A percentile compares a stretch with the other conserved stretches of the same genome.
These are phyloP conservation scores for Metschnikowia lachancei DNA, from an alignment of 805 yeast species.

Conservation along the genomic window DNA sequence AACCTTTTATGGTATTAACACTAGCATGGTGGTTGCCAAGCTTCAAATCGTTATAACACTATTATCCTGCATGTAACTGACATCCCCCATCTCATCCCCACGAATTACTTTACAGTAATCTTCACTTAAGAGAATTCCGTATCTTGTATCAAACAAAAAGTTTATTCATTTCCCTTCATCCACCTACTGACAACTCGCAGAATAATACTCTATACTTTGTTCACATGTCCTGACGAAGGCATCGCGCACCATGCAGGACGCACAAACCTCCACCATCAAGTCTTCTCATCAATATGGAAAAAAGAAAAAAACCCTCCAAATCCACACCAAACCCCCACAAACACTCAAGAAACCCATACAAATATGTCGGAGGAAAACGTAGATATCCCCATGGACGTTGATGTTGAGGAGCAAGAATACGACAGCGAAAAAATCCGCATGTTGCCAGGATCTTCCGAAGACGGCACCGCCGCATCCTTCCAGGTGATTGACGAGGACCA, in stretches of 20 bases:
- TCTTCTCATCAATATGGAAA: neutral
- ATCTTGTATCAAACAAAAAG: no score
- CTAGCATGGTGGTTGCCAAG: no score
- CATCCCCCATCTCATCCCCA: no score
- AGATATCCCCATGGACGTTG: slow-evolving; percentile 27
- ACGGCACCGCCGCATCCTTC: slow-evolving; percentile 92
- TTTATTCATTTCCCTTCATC: no score
- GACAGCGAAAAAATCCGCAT: slow-evolving; percentile 59
- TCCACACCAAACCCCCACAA: neutral
- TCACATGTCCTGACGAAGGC: no score
- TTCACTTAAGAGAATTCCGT: no score
- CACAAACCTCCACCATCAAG: neutral
- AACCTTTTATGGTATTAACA: no score
- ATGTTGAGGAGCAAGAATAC: slow-evolving; percentile 42
- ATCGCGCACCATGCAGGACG: neutral
- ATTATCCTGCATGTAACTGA: no score
- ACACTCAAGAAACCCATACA: neutral
- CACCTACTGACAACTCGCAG: no score
- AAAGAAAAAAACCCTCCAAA: neutral
- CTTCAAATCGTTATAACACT: no score
- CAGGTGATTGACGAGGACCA: slow-evolving; percentile 94
- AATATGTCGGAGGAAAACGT: slow-evolving; percentile 21
- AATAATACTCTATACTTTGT: no score
- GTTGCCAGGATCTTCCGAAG: slow-evolving; percentile 86
- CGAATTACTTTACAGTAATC: no score